phyloP scores from a whole-genome alignment of 2,329 filamentous ascomycete species.

The Biscogniauxia marginata region DNA sequence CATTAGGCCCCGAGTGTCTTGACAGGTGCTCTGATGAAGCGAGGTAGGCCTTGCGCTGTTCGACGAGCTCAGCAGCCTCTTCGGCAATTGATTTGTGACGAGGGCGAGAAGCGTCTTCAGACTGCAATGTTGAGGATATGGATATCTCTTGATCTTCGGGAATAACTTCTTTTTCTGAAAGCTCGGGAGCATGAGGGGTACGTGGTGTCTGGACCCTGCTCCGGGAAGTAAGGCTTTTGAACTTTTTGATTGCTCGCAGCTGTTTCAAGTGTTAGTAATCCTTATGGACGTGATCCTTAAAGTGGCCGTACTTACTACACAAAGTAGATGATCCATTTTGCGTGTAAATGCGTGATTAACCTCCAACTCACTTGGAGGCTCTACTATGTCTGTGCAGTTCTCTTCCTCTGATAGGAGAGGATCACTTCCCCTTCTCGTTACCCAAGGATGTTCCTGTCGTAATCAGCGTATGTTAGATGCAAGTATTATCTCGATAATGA shows the following conservation, averaged over 20 bases:
- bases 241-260: constrained; percentile 89
- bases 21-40: constrained; percentile 30
- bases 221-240: constrained; percentile 70
- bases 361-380: constrained; percentile 85
- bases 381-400: constrained; percentile 79
- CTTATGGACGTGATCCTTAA: constrained; percentile 2
- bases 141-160: constrained; percentile 3
- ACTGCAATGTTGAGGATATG: constrained; percentile 7
- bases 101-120: constrained; percentile 9
- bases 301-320: constrained; percentile 59
- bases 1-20: constrained; percentile 29
- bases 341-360: constrained; percentile 86
- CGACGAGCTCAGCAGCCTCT: constrained; percentile 49
- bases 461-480: constrained; percentile 19
- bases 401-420: constrained; percentile 77
- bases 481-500: neutral
- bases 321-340: constrained; percentile 83
- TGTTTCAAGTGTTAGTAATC: constrained; percentile 34
- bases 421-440: constrained; percentile 77
- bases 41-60: constrained; percentile 44
- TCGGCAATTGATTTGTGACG: constrained; percentile 39
- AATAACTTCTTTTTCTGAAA: constrained; percentile 15
- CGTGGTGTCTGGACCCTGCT: constrained; percentile 33
- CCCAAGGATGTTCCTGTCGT: constrained; percentile 82
- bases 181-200: constrained; percentile 17